phyloP scores from a whole-genome alignment of 202 grass and related monocot species.

The Schoenoplectus triqueter region DNA sequence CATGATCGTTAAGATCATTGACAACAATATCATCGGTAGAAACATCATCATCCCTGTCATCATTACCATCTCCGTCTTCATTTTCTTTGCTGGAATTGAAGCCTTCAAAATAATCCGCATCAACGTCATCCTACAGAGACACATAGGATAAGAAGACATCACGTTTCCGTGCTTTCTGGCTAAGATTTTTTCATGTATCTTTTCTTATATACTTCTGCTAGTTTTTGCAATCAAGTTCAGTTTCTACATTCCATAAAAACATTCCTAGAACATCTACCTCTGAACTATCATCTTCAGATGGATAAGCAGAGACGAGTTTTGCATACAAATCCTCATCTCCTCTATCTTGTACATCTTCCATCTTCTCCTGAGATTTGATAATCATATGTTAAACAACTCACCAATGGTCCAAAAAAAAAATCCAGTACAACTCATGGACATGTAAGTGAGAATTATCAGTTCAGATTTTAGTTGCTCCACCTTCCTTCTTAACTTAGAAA shows the following conservation, averaged over 20 bases:
- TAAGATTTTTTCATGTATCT: conserved; percentile 17
- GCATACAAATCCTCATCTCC: conserved; percentile 73
- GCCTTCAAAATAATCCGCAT: conserved; percentile 32
- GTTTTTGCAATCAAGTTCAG: conserved; percentile 31
- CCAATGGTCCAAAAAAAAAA: not conserved
- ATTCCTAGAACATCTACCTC: conserved; percentile 52
- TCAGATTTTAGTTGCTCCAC: conserved; percentile 74
- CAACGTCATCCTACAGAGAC: not conserved
- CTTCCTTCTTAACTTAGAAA: conserved; percentile 59
- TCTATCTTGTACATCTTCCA: conserved; percentile 62
- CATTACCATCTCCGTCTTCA: conserved; percentile 6
- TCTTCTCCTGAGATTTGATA: conserved; percentile 49
- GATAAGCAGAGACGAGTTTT: conserved; percentile 69
- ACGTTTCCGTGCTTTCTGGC: conserved; percentile 2
- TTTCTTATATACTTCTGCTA: conserved; percentile 41
- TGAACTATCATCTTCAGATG: conserved; percentile 65
- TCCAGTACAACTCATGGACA: conserved; percentile 29
- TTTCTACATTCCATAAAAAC: conserved; percentile 38
- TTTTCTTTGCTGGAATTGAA: conserved; percentile 4
- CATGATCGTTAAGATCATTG: conserved; percentile 32
- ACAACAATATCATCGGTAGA: not conserved
- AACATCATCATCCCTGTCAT: not conserved
- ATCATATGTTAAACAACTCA: conserved; percentile 16
- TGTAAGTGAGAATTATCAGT: conserved; percentile 48
- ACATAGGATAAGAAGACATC: not conserved